Evolutionary conservation across 345 rosid species (phyloP), one percentile per base, ranked within the genome.

Genomic region (Syzygium grande): DNA sequence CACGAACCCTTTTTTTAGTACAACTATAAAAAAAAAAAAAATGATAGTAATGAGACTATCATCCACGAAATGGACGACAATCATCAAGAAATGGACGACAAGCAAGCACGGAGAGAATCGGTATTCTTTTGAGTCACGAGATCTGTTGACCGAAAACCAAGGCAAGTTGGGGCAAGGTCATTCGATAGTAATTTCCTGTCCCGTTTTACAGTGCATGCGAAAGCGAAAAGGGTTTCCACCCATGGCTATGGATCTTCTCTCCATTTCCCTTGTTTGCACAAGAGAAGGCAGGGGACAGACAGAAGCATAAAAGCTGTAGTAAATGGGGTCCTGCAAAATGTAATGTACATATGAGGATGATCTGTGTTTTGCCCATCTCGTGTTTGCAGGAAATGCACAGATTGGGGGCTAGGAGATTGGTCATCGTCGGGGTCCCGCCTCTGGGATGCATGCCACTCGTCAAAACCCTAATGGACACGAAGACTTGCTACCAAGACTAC

Each of bases 391-490:
- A 77, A 86, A 92, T 96, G 92, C 91, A 94, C 83, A 90, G 90
- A 29, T 85, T 93, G 58, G 98, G 99, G 59, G 91, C 93, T 11
- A 93, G 87, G 58, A 92, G 96, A 88, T 34, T 96, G 89, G 95
- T 92, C 29, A 91, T 95, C 19, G 98, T 97, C 13, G 99, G 99
- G 85, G 93, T 97, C 46, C 98, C 98, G 52, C 98, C 98, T 4
- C 53, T 97, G 87, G 99, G 99, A 15, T 97, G 99, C 89, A 91
- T 97, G 95, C 99, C 98, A 38, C 84, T 96, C 13, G 94, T 95
- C 2, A 95, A 90, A 92, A 94, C 97, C 14, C 86, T 96, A 43
- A 87, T 16, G 90, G 91, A 87, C 88, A 88, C 92, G 88, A 86
- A 87, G 16, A 90, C 88, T 9, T 96, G 99, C 25, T 92, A 92